Conservation (phyloP, 768 basidiomycete species). For the Boletus vermiculosoides region DNA sequence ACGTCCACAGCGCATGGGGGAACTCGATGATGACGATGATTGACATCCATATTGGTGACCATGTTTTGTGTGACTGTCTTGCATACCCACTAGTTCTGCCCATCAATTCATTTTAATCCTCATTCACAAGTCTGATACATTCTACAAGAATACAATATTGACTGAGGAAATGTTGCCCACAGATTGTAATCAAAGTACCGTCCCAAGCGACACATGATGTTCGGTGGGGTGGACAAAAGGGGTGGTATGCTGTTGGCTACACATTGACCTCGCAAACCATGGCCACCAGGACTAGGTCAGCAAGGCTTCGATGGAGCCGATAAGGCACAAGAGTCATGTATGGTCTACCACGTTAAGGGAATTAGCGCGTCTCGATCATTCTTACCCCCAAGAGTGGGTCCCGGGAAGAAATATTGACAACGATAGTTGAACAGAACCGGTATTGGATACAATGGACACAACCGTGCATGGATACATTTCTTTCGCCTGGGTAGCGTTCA, state of each 20-base stretch:
- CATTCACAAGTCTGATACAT: neutral
- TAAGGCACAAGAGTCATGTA: neutral
- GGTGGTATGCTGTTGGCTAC: conserved; percentile 51
- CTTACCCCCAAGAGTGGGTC: neutral
- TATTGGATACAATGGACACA: conserved; percentile 1
- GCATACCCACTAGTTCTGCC: neutral
- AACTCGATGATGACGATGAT: conserved; percentile 51
- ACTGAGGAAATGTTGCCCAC: conserved; percentile 23
- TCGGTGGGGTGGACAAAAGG: conserved; percentile 21
- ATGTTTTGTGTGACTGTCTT: neutral
- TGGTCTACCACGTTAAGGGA: neutral
- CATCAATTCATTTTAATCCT: neutral
- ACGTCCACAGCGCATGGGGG: conserved; percentile 27
- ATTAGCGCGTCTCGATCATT: neutral
- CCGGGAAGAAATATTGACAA: neutral
- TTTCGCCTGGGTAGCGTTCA: conserved; percentile 7
- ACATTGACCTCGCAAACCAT: conserved; percentile 58
- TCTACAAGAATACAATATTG: neutral
- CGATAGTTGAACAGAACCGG: neutral
- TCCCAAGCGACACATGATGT: conserved; percentile 25
- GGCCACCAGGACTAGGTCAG: conserved; percentile 36
- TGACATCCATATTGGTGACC: conserved; percentile 1
- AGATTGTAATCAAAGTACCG: neutral
- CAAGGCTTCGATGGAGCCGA: conserved; percentile 62
- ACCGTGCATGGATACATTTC: neutral